Evolutionary conservation across 805 yeast genomes (phyloP), one percentile per base, ranked within the genome.

Genomic region (Starmera pachycereana): DNA sequence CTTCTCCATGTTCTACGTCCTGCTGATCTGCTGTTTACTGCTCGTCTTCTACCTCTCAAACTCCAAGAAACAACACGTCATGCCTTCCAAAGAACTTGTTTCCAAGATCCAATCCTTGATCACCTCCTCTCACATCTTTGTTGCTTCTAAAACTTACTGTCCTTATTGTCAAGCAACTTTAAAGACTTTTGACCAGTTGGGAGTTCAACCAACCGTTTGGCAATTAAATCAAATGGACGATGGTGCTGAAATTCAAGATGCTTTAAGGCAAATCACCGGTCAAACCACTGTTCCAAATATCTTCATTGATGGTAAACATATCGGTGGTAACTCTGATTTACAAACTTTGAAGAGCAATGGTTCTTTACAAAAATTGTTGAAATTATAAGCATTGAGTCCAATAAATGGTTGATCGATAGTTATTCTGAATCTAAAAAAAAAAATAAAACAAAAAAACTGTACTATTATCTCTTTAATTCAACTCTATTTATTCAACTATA

Each of bases 211-310:
- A 31, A 63, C 64, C 49, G 61, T 62, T 40, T 65, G 68, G 57
- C 69, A 66, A 52, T 47, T 64, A 53, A 52, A 68, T 62, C 47
- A 76, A 69, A 65, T 66, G 43, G 71, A 63, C n/a, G 89, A 87
- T 44, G 97, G 97, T 42, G 63, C 66, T 37, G 89, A 80, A 29
- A 75, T 88, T 50, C 97, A 89, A 66, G 80, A 67, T 37, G 94
- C 94, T 49, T 70, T 90, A 44, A 61, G 58, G 39, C 76, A 81
- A 57, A 62, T 87, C 44, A 84, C 95, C 32, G 92, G 95, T 44
- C 97, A 90, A 71, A 74, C 78, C 50, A 87, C 97, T 32, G 97
- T 90, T 46, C 98, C 98, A 46, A 88, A 83, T 60, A 74, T 90
- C 51, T 90, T 82, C 67, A 87, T 90, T 60, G 78, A 71, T 37